Evolutionary conservation across 345 rosid genomes (phyloP).

Genomic region (Brassica incana): DNA sequence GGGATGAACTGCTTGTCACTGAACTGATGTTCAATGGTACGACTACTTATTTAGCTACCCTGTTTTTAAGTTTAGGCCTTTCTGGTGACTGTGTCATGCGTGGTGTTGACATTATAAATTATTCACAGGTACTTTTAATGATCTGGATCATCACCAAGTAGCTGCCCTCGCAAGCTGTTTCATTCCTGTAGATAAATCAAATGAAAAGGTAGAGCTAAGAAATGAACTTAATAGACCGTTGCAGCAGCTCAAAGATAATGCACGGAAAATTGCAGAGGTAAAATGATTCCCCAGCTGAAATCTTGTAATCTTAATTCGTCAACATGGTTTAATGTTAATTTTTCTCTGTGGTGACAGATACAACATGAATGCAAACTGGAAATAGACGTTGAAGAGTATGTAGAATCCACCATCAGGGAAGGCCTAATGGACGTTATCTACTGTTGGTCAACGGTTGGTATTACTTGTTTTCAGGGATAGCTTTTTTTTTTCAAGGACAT

Average conservation of each 20-base stretch:
- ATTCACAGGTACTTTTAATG: constrained; percentile 84
- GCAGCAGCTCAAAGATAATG: constrained; percentile 95
- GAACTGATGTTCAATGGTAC: constrained; percentile 97
- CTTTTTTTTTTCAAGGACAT: background rate
- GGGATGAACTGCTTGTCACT: constrained; percentile 97
- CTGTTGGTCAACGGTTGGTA: constrained; percentile 91
- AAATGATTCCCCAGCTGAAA: background rate
- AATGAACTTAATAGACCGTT: constrained; percentile 87
- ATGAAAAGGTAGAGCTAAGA: constrained; percentile 80
- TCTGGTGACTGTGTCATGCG: background rate
- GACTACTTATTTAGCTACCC: background rate
- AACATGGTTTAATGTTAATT: constrained; percentile 2
- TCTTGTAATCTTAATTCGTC: background rate
- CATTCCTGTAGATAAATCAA: constrained; percentile 95
- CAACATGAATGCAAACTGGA: constrained; percentile 98
- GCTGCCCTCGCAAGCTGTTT: constrained; percentile 99
- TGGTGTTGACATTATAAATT: constrained; percentile 23
- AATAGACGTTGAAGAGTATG: constrained; percentile 84
- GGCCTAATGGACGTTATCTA: constrained; percentile 94
- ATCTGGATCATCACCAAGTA: constrained; percentile 95
- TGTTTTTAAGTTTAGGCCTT: too few species aligned
- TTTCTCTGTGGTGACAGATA: constrained; percentile 51
- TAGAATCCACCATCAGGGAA: constrained; percentile 94
- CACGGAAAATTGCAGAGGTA: constrained; percentile 97
- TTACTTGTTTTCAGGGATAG: constrained; percentile 16